Evolutionary conservation across 805 yeast species (phyloP).

Genomic region (Schizosaccharomyces japonicus): DNA sequence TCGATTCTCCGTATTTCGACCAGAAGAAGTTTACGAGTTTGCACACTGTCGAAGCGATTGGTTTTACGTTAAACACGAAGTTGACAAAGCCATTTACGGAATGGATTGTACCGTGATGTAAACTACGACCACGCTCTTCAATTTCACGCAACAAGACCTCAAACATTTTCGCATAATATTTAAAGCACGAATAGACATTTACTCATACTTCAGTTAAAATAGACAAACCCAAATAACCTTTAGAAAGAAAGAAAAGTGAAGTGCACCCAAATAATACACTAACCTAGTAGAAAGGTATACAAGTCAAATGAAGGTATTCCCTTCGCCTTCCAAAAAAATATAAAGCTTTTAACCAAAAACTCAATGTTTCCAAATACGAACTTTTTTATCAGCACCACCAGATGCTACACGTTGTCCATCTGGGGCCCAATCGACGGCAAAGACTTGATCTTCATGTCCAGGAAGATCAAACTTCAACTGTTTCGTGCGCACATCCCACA

Average conservation of each 20-base stretch:
- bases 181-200: too few species aligned
- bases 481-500: conserved; percentile 79
- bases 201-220: too few species aligned
- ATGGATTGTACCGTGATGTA: conserved; percentile 49
- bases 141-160: too few species aligned
- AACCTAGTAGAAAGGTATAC: too few species aligned
- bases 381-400: conserved; percentile 91
- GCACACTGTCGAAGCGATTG: conserved; percentile 76
- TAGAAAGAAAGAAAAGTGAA: too few species aligned
- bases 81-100: conserved; percentile 89
- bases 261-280: too few species aligned
- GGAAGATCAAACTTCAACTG: conserved; percentile 77
- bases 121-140: too few species aligned
- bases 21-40: conserved; percentile 85
- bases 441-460: conserved; percentile 88
- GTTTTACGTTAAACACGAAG: conserved; percentile 49
- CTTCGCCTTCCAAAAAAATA: too few species aligned
- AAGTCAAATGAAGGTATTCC: too few species aligned
- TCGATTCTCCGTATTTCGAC: conserved; percentile 62
- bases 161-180: too few species aligned
- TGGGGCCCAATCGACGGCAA: conserved; percentile 91
- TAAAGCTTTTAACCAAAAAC: too few species aligned
- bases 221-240: too few species aligned
- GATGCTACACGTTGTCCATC: conserved; percentile 89
- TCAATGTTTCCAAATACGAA: conserved; percentile 63